Evolutionary conservation across 768 basidiomycete genomes (phyloP).

Genomic region (Tricholoma hemisulphureum): DNA sequence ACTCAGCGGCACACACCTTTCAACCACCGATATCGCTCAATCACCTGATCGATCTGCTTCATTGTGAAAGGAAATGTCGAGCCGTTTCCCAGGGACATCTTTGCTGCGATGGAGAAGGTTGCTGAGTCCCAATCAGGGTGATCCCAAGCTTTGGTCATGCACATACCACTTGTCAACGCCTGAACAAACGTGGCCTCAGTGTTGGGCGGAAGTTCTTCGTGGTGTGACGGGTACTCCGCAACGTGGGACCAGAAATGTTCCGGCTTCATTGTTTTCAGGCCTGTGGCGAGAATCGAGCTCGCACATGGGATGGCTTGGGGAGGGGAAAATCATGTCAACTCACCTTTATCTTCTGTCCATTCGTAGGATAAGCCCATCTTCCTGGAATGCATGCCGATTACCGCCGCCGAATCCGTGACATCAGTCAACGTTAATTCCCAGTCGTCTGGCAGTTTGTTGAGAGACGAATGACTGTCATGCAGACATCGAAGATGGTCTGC

Average conservation of each 20-base stretch:
- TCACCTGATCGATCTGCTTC: slow-evolving; percentile 38
- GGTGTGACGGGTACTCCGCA: slow-evolving; percentile 44
- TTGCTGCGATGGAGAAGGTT: slow-evolving; percentile 7
- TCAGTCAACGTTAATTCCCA: slow-evolving; percentile 41
- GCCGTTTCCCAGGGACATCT: slow-evolving; percentile 20
- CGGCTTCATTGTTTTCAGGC: slow-evolving; percentile 25
- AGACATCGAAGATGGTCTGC: slow-evolving; percentile 37
- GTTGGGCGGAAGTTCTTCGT: slow-evolving; percentile 33
- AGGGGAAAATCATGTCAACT: slow-evolving; percentile 1
- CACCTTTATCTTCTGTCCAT: slow-evolving; percentile 38
- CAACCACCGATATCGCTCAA: slow-evolving; percentile 34
- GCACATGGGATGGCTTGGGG: neutral
- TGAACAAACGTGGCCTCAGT: slow-evolving; percentile 34
- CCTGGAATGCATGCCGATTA: slow-evolving; percentile 40
- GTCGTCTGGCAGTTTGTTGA: slow-evolving; percentile 33
- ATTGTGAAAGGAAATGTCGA: slow-evolving; percentile 36
- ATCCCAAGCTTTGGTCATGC: slow-evolving; percentile 6
- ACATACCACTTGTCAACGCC: slow-evolving; percentile 32
- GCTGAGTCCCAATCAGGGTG: neutral
- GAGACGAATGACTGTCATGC: slow-evolving; percentile 27
- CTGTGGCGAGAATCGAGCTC: slow-evolving; percentile 12
- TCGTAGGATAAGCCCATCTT: slow-evolving; percentile 29
- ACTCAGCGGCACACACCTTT: slow-evolving; percentile 29
- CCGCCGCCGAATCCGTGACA: slow-evolving; percentile 32
- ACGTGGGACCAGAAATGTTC: slow-evolving; percentile 43